Evolutionary conservation across 257 asterid genomes (phyloP).

Genomic region (Lantana camara): DNA sequence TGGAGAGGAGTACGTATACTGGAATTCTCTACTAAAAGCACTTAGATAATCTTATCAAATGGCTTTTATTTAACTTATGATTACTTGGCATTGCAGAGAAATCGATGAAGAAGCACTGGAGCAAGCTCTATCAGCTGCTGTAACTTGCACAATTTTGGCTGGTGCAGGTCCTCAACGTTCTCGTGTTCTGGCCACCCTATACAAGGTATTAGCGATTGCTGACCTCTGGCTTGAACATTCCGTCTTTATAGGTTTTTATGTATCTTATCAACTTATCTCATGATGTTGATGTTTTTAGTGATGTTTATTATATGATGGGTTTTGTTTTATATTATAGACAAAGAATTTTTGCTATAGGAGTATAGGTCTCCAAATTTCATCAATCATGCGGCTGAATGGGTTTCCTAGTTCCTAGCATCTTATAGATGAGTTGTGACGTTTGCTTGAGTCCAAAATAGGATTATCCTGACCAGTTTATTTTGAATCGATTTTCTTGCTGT

Average conservation of each 20-base stretch:
- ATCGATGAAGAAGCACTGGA: conserved; percentile 88
- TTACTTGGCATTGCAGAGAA: conserved; percentile 55
- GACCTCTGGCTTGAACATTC: neutral
- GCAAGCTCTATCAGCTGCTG: conserved; percentile 69
- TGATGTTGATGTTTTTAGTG: neutral
- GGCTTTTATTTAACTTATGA: conserved; percentile 17
- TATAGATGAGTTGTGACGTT: neutral
- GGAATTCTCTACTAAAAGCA: too few species aligned
- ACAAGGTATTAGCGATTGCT: conserved; percentile 60
- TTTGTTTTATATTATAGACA: conserved; percentile 15
- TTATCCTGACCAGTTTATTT: neutral
- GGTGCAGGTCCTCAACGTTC: conserved; percentile 81
- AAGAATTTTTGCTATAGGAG: neutral
- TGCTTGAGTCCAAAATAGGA: neutral
- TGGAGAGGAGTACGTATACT: conserved; percentile 83
- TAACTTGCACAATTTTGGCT: conserved; percentile 87
- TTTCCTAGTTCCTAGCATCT: neutral
- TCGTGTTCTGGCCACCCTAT: conserved; percentile 94
- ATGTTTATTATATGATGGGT: conserved; percentile 1
- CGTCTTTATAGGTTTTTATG: too few species aligned
- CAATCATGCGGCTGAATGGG: neutral
- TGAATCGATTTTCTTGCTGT: conserved; percentile 19
- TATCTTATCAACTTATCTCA: neutral
- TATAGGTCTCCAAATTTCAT: neutral
- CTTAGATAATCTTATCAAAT: conserved; percentile 5